Base-by-base conservation (phyloP, 495 filamentous ascomycete genomes). In the Neurospora sp. region DNA sequence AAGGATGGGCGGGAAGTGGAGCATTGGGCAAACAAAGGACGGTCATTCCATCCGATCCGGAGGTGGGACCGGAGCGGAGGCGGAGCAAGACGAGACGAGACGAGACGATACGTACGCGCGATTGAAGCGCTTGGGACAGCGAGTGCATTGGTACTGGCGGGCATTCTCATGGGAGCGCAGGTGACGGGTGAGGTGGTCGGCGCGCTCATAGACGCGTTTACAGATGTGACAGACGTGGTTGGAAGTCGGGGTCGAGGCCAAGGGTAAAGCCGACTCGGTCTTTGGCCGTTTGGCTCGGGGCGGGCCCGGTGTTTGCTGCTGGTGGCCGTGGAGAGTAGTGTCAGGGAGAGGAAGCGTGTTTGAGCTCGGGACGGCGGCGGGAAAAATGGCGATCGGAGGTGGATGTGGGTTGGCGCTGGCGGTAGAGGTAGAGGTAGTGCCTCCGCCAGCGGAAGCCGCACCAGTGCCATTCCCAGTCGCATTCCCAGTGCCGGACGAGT, bases 121-220 rank as follows among this genome's bases (percentile, higher is more conserved):
- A 70, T 77, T 77, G 70, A 78, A 78, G 16, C 77, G 14, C 70
- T 78, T 78, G 8, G 71, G 72, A 69, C 77, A 78, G 6, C 74
- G 71, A 3, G 76, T 72, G 73, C 77, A 78, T 18, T 75, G 75
- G 72, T 77, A 78, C 44, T 75, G 76, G 10, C 77, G 69, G 14
- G 76, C 77, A 71, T 78, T 77, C 39, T 77, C 76, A 59, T 78
- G 77, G 11, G 77, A 78, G 20, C 77, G 76, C 14, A 78, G 46
- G 54, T 78, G 77, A 20, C 77, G 71, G 23, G 76, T 76, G 9
- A 78, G 70, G 37, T 78, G 77, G 54, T 78, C 77, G 72, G 77
- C 76, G 14, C 77, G 74, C 59, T 77, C 76, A 42, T 77, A 77
- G 40, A 77, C 76, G 18, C 75, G 42, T 35, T 72, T 74, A 39